Evolutionary conservation across 257 asterid genomes (phyloP).

Genomic region (Leonotis leonurus): DNA sequence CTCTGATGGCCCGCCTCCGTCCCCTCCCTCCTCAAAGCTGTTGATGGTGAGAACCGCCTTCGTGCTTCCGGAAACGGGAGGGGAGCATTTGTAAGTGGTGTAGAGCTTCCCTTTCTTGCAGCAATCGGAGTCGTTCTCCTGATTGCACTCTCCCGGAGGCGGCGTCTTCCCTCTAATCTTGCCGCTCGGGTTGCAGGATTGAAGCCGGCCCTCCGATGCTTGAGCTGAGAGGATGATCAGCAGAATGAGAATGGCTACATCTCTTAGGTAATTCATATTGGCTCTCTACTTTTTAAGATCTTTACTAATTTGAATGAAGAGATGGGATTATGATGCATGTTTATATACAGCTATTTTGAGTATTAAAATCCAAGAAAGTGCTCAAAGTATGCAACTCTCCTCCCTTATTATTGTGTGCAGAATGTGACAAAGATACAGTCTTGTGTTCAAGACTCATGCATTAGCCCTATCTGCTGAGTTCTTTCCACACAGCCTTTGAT

Average conservation of each 20-base stretch:
- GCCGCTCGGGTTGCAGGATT: slow-evolving; percentile 34
- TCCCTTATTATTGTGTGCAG: not conserved
- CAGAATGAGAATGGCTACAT: not conserved
- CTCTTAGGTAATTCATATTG: slow-evolving; percentile 11
- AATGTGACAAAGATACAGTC: not conserved
- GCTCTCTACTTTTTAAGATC: not conserved
- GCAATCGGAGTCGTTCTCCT: slow-evolving; percentile 29
- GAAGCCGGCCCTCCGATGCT: slow-evolving; percentile 9
- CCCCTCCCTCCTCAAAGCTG: slow-evolving; percentile 42
- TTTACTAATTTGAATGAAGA: slow-evolving; percentile 13
- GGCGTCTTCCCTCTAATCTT: slow-evolving; percentile 26
- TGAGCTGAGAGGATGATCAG: slow-evolving; percentile 15
- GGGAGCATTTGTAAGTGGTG: slow-evolving; percentile 35
- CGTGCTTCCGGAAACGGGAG: slow-evolving; percentile 20
- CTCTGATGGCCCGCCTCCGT: slow-evolving; percentile 37
- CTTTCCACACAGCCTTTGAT: slow-evolving; percentile 38
- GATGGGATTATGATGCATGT: not conserved
- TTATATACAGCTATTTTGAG: not conserved
- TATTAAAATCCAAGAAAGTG: slow-evolving; percentile 7
- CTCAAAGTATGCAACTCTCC: not conserved
- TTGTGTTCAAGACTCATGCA: not conserved
- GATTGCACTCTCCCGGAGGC: slow-evolving; percentile 40
- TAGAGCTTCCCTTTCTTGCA: slow-evolving; percentile 25
- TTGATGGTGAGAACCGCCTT: slow-evolving; percentile 34
- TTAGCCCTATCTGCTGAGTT: not conserved